Evolutionary conservation across 345 rosid genomes (phyloP), one percentile per base, ranked within the genome.

Genomic region (Salix arbutifolia): DNA sequence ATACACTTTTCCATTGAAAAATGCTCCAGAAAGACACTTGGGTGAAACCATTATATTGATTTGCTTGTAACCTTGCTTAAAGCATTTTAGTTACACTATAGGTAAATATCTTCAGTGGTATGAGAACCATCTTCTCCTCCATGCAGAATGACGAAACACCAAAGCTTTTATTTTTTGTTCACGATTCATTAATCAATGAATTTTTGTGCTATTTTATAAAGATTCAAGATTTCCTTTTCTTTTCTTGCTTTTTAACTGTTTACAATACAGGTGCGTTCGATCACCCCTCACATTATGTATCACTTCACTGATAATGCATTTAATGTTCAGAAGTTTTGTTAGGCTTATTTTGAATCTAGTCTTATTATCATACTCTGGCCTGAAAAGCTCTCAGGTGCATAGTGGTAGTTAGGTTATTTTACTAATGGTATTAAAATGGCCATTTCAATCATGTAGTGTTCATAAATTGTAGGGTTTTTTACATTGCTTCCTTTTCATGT

Each of bases 401-500:
- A 46, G 52, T 60, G 30, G 25, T 60, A 60, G 65, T 60, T n/a
- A 60, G 28, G 12, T 60, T 23, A 11, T n/a, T 60, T 8, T 21
- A 60, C 28, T 60, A 21, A 60, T 21, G 25, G 16, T 23, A 60
- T n/a, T 58, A 7, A 58, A 19, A 58, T 60, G 65, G 12, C 65
- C 18, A 14, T 46, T 60, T 65, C 65, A 38, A 18, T 40, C 67
- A 42, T 35, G 69, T 35, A 30, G 40, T 11, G 31, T 33, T 10
- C 7, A 12, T 65, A 25, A 64, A 73, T 25, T 48, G 19, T 9
- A 74, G 23, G 23, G 35, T 44, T 2, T 44, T 30, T 14, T 14
- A 14, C 69, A 21, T n/a, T 46, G 9, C 42, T 77, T 46, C 14
- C 33, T 69, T 73, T 74, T 42, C 65, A 50, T 85, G 72, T 69